Conservation (phyloP, 148 eudicot species). For the Pharnaceum exiguum region DNA sequence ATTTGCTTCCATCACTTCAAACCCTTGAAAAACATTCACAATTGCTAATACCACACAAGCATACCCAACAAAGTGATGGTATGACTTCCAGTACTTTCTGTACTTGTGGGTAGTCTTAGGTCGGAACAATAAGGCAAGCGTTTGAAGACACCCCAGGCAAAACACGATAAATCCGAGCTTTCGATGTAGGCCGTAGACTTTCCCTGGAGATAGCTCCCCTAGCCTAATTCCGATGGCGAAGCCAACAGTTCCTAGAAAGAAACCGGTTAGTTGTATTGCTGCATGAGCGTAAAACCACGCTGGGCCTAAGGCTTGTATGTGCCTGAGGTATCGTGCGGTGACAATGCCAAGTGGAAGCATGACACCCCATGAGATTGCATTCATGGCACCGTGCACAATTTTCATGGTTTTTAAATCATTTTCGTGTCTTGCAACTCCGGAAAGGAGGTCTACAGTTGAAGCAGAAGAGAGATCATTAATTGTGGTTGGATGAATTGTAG, state of each 20-base stretch:
- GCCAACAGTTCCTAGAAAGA: slow-evolving; percentile 64
- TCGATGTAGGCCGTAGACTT: slow-evolving; percentile 70
- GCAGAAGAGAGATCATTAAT: slow-evolving; percentile 62
- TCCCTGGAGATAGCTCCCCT: slow-evolving; percentile 69
- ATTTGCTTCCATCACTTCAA: slow-evolving; percentile 70
- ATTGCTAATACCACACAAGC: slow-evolving; percentile 79
- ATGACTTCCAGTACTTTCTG: slow-evolving; percentile 93
- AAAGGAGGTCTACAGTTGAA: slow-evolving; percentile 64
- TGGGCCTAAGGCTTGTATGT: slow-evolving; percentile 59
- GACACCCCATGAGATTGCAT: slow-evolving; percentile 80
- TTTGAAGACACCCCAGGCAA: slow-evolving; percentile 67
- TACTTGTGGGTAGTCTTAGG: slow-evolving; percentile 80
- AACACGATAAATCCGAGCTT: slow-evolving; percentile 64
- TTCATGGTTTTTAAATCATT: slow-evolving; percentile 41
- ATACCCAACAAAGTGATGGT: slow-evolving; percentile 97
- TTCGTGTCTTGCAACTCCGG: slow-evolving; percentile 34
- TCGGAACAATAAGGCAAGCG: slow-evolving; percentile 73
- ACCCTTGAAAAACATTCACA: slow-evolving; percentile 88
- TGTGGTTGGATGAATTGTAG: slow-evolving; percentile 85
- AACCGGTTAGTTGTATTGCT: slow-evolving; percentile 55
- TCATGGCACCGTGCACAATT: slow-evolving; percentile 57
- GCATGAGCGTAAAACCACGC: slow-evolving; percentile 92
- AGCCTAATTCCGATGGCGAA: slow-evolving; percentile 73
- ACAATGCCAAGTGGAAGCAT: slow-evolving; percentile 67
- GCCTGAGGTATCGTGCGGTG: slow-evolving; percentile 73